Base-by-base conservation (phyloP, 1,284 basidiomycete genomes). In the Microbotryum silenes-acaulis region DNA sequence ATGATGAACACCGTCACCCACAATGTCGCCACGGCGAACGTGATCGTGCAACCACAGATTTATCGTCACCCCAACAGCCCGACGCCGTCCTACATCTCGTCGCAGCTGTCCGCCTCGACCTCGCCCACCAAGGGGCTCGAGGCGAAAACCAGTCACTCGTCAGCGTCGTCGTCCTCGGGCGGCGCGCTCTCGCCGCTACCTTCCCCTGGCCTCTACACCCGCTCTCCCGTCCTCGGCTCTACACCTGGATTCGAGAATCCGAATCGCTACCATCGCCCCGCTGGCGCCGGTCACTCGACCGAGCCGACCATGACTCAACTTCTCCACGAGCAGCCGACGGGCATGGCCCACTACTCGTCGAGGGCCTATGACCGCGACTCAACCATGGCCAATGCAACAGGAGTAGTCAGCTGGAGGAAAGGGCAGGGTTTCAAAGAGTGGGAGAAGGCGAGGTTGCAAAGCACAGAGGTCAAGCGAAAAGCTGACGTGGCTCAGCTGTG, bases 401-500 rank as follows among this genome's bases (percentile, higher is more conserved):
- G 72, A 6, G 59, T 74, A 23, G 60, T 70, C 33, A 71, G 67
- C 51, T 75, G 74, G 72, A 61, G 73, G 27, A 70, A 71, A 59
- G 71, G 67, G 6, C 69, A 73, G 65, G 72, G 74, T 46, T 72
- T 73, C 70, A 62, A 69, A 61, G 69, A 84, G 58, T 94, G 89
- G 89, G 92, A 94, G 78, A 82, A 82, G 63, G 86, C 90, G 71
- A 78, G 93, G 44, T 73, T 94, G 51, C 85, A 88, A 37, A 89
- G 83, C 64, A 75, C 85, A 18, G 93, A 97, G 75, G 86, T 96
- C 59, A 89, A 84, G 74, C 83, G 92, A 59, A 96, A 96, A 76
- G 88, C 92, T 3, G 96, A 92, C 6, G 90, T 97, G 14, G 91
- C 91, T 27, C 93, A 97, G 73, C 83, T 97, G 51, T 97, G 91